phyloP scores from a whole-genome alignment of 148 eudicot genomes.

The Dysphania ambrosioides region DNA sequence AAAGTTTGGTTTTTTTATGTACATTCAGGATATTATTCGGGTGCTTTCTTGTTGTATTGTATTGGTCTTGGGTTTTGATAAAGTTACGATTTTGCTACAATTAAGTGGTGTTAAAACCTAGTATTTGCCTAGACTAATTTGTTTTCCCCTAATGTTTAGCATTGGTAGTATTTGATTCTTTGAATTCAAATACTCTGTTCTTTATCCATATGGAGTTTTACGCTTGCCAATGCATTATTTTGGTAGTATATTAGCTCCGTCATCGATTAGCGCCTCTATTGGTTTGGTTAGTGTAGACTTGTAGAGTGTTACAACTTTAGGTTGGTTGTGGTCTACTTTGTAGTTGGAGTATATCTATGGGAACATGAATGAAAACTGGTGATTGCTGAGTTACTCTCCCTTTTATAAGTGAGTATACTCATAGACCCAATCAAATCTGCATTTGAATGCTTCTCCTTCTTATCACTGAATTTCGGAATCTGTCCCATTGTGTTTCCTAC shows the following conservation, averaged over 20 bases:
- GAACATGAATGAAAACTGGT: background rate
- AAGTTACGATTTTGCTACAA: slow-evolving; percentile 3
- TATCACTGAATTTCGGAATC: background rate
- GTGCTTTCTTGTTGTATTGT: background rate
- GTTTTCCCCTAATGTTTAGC: background rate
- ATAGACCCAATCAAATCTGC: background rate
- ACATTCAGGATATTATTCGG: background rate
- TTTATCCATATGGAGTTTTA: too few species aligned
- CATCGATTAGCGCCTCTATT: background rate
- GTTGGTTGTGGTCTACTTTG: background rate
- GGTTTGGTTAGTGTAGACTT: too few species aligned
- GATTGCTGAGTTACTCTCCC: background rate
- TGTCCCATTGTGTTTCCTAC: too few species aligned
- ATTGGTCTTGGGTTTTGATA: background rate
- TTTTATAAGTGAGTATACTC: background rate
- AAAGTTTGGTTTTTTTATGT: background rate
- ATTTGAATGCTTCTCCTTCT: background rate
- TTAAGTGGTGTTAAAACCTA: background rate
- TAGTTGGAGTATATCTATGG: background rate
- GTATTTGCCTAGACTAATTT: background rate
- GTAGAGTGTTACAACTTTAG: background rate
- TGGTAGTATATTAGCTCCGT: background rate
- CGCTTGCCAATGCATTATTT: too few species aligned
- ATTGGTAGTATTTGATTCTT: background rate
- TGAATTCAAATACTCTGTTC: background rate